Base-by-base conservation (phyloP, 352 stramenopile genomes). In the Bremia lactucae region DNA sequence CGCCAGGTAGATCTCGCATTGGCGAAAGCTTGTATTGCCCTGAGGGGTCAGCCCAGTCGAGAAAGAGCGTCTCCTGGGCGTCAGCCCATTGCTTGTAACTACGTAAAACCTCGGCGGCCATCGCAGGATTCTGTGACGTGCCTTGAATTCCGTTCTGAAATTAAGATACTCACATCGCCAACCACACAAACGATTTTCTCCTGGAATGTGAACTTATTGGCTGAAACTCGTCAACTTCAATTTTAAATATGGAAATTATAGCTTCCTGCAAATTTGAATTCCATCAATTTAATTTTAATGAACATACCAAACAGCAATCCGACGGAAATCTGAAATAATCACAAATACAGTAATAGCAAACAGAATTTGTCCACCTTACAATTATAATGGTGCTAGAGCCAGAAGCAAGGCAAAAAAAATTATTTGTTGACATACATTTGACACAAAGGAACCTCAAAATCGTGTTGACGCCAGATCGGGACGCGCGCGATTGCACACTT, bases 401-500 rank as follows among this genome's bases (percentile, higher is more conserved):
- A n/a, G n/a, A n/a, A n/a, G n/a, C n/a, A n/a, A n/a, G n/a, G n/a
- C n/a, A n/a, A n/a, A n/a, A n/a, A n/a, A n/a, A n/a, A n/a, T n/a
- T n/a, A n/a, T n/a, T n/a, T n/a, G n/a, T n/a, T n/a, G n/a, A n/a
- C n/a, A n/a, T n/a, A n/a, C n/a, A n/a, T n/a, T n/a, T n/a, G n/a
- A n/a, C n/a, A n/a, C n/a, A n/a, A n/a, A n/a, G 10, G 19, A 20
- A 10, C 6, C 13, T 65, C 62, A 92, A 39, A 93, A 93, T 28
- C 72, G 71, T 37, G 60, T 83, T 6, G 72, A 77, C 7, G 66
- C 60, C 19, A 94, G 52, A 22, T 91, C 79, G 0, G 81, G 76
- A 0, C 81, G 78, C 3, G 81, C 78, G 24, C 79, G 78, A 52
- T 91, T 87, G 66, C 81, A 94, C 26, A 94, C 79, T n/a, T 94